Base-by-base conservation (phyloP, 192 early-diverging fungal species). In the Backusella liffmaniae region DNA sequence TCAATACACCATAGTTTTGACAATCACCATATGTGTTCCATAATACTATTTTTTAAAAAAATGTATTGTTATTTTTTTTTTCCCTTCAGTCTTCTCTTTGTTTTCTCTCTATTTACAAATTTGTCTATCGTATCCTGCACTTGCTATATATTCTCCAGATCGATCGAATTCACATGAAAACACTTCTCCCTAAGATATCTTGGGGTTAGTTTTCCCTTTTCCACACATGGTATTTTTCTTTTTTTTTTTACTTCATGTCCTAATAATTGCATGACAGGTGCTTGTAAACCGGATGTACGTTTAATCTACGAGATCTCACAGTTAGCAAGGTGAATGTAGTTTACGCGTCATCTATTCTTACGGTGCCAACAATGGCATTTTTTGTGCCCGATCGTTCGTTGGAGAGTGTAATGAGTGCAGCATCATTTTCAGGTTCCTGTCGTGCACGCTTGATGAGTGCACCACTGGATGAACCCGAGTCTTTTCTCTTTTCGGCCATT, bases 1-100 rank as follows among this genome's bases (percentile, higher is more conserved):
- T 91, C 70, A 99, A 84, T 18, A 94, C 82, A 5, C 91, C 92
- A 77, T 95, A 97, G 83, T 99, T 99, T 66, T 83, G 71, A 78
- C 94, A 95, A 67, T 97, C 96, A 5, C 96, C 94, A 77, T 94
- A 93, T 15, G 94, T 94, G 72, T 95, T 93, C 98, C 98, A 99
- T 46, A 99, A 80, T 73, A 96, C 90, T 93, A 81, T 32, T 3
- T 32, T 32, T 32, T 29, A n/a, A 26, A 0, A 32, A 32, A 32
- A 37, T 65, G 18, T 2, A 30, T 18, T 37, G 34, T 41, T 23
- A 68, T n/a, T 30, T 42, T 21, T 15, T 26, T 26, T 26, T 26
- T 26, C 26, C 29, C 44, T 30, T 10, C 1, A 3, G 35, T 41
- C 2, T 39, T 44, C 1, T 65, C 51, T 46, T 66, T 49, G 34